phyloP scores from a whole-genome alignment of 2,329 filamentous ascomycete species.

The Sporothrix euskadiensis region DNA sequence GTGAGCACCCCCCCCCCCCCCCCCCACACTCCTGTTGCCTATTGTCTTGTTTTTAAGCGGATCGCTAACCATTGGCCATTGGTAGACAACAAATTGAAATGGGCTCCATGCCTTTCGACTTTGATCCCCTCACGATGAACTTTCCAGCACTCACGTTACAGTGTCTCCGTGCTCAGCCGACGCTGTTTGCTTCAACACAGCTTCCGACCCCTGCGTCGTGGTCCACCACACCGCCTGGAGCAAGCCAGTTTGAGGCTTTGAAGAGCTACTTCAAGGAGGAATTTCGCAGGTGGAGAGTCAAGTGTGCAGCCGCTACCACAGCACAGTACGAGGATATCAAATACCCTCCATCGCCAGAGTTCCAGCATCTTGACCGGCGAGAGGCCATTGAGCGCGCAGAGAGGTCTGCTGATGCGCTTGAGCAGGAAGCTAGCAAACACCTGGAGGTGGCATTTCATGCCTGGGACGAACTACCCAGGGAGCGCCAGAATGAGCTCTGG shows the following conservation, averaged over 20 bases:
- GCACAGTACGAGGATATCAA: slow-evolving; percentile 53
- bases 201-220: slow-evolving; percentile 77
- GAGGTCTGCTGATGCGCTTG: slow-evolving; percentile 58
- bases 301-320: slow-evolving; percentile 53
- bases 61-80: neutral
- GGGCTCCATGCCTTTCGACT: slow-evolving; percentile 66
- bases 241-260: slow-evolving; percentile 72
- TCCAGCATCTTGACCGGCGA: slow-evolving; percentile 46
- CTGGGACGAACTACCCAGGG: slow-evolving; percentile 66
- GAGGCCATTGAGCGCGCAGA: slow-evolving; percentile 53
- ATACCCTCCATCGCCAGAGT: slow-evolving; percentile 48
- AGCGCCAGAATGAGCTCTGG: slow-evolving; percentile 62
- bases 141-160: slow-evolving; percentile 84
- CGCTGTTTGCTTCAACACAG: slow-evolving; percentile 77
- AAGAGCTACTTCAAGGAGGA: slow-evolving; percentile 65
- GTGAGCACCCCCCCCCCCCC: slow-evolving; percentile 49
- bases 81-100: slow-evolving; percentile 50
- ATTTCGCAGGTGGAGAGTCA: slow-evolving; percentile 65
- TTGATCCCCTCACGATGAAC: slow-evolving; percentile 80
- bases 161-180: slow-evolving; percentile 76
- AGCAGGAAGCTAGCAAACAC: slow-evolving; percentile 71
- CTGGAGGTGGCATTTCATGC: slow-evolving; percentile 73
- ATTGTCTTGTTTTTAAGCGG: neutral
- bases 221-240: slow-evolving; percentile 73
- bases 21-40: no score